A percentile compares a stretch with the other conserved stretches of the same genome.
These are phyloP conservation scores for Fusarium denticulatum DNA, from an alignment of 2,329 filamentous ascomycete species.

Conservation along the genomic window DNA sequence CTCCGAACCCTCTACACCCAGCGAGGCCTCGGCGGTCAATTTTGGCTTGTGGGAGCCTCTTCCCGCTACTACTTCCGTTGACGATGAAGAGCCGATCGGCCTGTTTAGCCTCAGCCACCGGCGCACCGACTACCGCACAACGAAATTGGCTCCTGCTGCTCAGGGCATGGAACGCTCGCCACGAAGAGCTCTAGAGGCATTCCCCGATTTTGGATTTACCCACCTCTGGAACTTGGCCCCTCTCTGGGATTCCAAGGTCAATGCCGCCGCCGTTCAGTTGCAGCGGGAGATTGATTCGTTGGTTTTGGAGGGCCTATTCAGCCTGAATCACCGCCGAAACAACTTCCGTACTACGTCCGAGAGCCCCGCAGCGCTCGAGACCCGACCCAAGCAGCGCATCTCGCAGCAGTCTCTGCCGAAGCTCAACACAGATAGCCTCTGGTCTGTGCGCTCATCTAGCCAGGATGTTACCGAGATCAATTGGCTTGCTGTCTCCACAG, in stretches of 20 bases:
- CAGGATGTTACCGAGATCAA: conserved; percentile 25
- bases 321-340: conserved; percentile 41
- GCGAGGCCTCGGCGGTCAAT: conserved; percentile 25
- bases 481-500: conserved; percentile 40
- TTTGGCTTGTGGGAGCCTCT: conserved; percentile 40
- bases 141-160: conserved; percentile 36
- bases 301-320: conserved; percentile 40
- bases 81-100: conserved; percentile 35
- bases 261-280: conserved; percentile 23
- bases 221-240: conserved; percentile 42
- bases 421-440: conserved; percentile 49
- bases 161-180: conserved; percentile 34
- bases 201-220: conserved; percentile 32
- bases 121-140: conserved; percentile 40
- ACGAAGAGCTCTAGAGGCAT: conserved; percentile 32
- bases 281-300: conserved; percentile 35
- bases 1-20: conserved; percentile 18
- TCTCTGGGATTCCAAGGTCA: conserved; percentile 40
- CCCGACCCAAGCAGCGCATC: conserved; percentile 48
- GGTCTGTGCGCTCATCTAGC: conserved; percentile 43
- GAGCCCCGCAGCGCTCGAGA: conserved; percentile 43
- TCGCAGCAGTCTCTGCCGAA: conserved; percentile 42
- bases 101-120: conserved; percentile 42
- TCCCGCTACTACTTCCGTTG: conserved; percentile 6
- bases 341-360: conserved; percentile 42